Evolutionary conservation across 2,329 filamentous ascomycete genomes (phyloP).

Genomic region (Neonectria magnoliae): DNA sequence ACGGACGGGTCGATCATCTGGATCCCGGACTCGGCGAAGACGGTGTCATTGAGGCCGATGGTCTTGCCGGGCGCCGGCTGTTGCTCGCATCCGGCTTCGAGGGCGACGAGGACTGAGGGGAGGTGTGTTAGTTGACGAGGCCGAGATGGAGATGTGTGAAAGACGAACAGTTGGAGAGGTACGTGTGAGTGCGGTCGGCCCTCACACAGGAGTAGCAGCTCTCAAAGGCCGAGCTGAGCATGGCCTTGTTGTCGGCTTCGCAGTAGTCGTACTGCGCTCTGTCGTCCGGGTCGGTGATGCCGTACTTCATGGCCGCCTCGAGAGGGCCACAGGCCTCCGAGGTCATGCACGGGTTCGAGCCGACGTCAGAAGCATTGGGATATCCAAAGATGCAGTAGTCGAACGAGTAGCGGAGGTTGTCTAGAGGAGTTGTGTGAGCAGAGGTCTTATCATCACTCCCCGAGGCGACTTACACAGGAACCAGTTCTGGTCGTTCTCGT

Average conservation of each 20-base stretch:
- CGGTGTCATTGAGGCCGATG: constrained; percentile 56
- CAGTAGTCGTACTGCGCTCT: constrained; percentile 60
- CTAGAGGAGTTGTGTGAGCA: constrained; percentile 44
- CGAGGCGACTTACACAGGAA: constrained; percentile 61
- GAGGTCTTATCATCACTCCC: not conserved
- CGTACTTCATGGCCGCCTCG: constrained; percentile 52
- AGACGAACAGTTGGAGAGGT: constrained; percentile 62
- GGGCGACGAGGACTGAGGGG: constrained; percentile 57
- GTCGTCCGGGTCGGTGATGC: constrained; percentile 48
- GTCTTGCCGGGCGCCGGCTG: constrained; percentile 50
- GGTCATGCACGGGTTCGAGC: constrained; percentile 61
- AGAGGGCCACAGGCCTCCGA: constrained; percentile 61
- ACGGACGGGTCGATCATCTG: constrained; percentile 48
- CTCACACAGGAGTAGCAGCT: constrained; percentile 59
- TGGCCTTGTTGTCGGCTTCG: constrained; percentile 49
- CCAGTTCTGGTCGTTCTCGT: constrained; percentile 65
- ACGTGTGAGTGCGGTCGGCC: constrained; percentile 53
- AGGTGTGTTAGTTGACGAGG: constrained; percentile 9
- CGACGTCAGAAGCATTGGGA: constrained; percentile 57
- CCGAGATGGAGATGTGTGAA: not conserved
- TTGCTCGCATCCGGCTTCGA: constrained; percentile 63
- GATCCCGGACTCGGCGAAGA: constrained; percentile 52
- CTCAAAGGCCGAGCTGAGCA: constrained; percentile 46
- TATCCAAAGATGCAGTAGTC: constrained; percentile 64
- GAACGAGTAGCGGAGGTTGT: constrained; percentile 64